Percentiles rank a stretch among this genome's conserved stretches.
Evolutionary conservation across 306 rosid genomes (phyloP).

Genomic region (Sesbania bispinosa): DNA sequence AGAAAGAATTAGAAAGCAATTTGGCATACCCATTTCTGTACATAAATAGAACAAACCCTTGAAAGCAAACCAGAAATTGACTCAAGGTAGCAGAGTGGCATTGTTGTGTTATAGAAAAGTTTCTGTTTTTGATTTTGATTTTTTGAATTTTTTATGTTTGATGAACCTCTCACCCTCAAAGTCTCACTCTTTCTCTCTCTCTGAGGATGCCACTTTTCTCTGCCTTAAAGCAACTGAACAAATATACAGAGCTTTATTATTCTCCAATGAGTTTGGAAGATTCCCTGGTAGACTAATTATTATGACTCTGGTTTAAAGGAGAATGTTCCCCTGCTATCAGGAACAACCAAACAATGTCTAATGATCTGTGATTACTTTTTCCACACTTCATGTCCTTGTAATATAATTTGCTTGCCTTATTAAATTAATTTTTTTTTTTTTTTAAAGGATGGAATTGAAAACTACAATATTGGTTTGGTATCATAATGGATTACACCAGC

Average conservation of each 20-base stretch:
- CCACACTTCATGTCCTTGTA: not conserved
- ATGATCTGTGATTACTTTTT: slow-evolving; percentile 10
- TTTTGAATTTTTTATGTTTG: too few relatives aligned
- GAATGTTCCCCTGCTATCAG: slow-evolving; percentile 43
- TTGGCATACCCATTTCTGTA: slow-evolving; percentile 45
- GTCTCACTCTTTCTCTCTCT: not conserved
- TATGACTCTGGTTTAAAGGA: slow-evolving; percentile 32
- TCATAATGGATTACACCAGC: slow-evolving; percentile 29
- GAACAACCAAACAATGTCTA: slow-evolving; percentile 35
- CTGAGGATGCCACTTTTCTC: slow-evolving; percentile 11
- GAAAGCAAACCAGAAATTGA: slow-evolving; percentile 47
- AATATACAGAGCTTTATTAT: slow-evolving; percentile 40
- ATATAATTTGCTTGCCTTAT: too few relatives aligned
- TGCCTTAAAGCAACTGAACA: slow-evolving; percentile 31
- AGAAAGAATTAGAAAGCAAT: slow-evolving; percentile 19
- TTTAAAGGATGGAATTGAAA: slow-evolving; percentile 5
- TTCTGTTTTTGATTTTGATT: not conserved
- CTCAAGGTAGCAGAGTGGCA: slow-evolving; percentile 46
- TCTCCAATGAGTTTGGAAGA: slow-evolving; percentile 82
- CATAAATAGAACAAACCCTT: slow-evolving; percentile 40
- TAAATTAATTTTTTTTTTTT: not conserved
- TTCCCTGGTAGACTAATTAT: slow-evolving; percentile 43
- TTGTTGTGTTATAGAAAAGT: slow-evolving; percentile 28
- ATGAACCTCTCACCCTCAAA: not conserved
- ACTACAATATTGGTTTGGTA: slow-evolving; percentile 6